Evolutionary conservation across 192 early-diverging fungal genomes (phyloP).

Genomic region (Coemansia umbellata): DNA sequence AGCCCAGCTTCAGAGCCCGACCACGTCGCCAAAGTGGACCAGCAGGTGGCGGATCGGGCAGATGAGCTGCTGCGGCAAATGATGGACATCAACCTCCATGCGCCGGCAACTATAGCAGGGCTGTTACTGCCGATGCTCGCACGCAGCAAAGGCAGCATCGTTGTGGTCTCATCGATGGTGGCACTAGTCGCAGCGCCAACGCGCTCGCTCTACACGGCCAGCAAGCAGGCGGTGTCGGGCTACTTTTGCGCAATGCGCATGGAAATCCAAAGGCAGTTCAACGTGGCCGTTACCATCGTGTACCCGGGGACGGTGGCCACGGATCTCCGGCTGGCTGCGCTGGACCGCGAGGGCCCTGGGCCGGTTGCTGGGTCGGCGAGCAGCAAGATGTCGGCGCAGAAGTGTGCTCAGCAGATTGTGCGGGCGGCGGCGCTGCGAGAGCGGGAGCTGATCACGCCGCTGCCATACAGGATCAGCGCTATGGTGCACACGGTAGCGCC

Average conservation of each 20-base stretch:
- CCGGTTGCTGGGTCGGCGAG: constrained; percentile 35
- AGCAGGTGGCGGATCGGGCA: constrained; percentile 16
- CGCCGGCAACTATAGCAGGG: constrained; percentile 53
- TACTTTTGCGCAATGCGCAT: constrained; percentile 81
- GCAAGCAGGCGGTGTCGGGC: constrained; percentile 77
- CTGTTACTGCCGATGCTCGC: constrained; percentile 57
- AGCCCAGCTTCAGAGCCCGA: background rate
- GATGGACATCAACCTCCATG: constrained; percentile 57
- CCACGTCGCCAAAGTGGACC: constrained; percentile 3
- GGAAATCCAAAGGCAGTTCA: constrained; percentile 56
- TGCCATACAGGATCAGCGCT: constrained; percentile 51
- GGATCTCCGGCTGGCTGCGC: constrained; percentile 60
- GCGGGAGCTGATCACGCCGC: constrained; percentile 62
- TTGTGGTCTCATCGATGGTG: constrained; percentile 74
- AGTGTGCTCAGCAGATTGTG: constrained; percentile 65
- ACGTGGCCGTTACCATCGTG: constrained; percentile 62
- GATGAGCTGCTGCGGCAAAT: constrained; percentile 44
- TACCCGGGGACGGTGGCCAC: constrained; percentile 78
- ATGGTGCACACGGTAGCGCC: constrained; percentile 56
- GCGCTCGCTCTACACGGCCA: constrained; percentile 70
- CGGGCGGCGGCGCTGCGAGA: constrained; percentile 46
- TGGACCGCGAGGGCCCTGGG: constrained; percentile 41
- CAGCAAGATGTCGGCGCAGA: constrained; percentile 58
- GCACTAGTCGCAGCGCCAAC: constrained; percentile 72
- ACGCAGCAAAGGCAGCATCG: constrained; percentile 43